Conservation (phyloP, 306 rosid genomes). For the Biancaea sappan region DNA sequence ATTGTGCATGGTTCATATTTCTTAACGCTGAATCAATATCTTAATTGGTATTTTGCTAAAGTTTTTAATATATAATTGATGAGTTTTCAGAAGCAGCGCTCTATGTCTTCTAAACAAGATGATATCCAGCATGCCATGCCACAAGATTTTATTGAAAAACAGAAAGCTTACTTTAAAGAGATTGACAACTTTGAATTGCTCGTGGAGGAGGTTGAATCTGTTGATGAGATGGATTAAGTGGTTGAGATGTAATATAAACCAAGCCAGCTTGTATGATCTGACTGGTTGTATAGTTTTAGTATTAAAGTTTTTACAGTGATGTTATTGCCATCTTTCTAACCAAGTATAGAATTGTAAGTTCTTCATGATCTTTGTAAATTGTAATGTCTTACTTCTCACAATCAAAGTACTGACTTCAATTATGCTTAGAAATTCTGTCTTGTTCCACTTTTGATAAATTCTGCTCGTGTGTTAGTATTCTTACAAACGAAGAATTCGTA, state of each 20-base stretch:
- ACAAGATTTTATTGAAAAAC: conserved; percentile 59
- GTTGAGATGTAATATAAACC: conserved; percentile 4
- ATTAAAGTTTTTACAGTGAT: conserved; percentile 8
- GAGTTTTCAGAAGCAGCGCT: conserved; percentile 53
- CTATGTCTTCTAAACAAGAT: conserved; percentile 21
- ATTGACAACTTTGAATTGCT: conserved; percentile 66
- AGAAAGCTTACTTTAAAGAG: conserved; percentile 73
- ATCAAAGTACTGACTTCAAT: conserved; percentile 1
- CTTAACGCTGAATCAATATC: background rate
- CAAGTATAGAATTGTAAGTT: conserved; percentile 18
- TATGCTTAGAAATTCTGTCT: background rate
- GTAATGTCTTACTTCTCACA: conserved; percentile 14
- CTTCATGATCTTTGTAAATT: background rate
- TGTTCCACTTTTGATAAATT: background rate
- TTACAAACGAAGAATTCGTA: background rate
- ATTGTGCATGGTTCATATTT: conserved; percentile 11
- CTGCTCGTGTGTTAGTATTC: background rate
- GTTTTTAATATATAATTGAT: background rate
- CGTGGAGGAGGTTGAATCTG: conserved; percentile 70
- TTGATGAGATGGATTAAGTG: conserved; percentile 50
- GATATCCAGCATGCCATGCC: conserved; percentile 39
- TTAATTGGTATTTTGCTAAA: conserved; percentile 4
- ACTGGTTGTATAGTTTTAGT: conserved; percentile 37
- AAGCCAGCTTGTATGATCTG: conserved; percentile 23
- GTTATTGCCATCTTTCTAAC: conserved; percentile 18